A percentile compares a stretch with the other conserved stretches of the same genome.
Conservation (phyloP, 75 land plant species). For the Picea sitchensis region DNA sequence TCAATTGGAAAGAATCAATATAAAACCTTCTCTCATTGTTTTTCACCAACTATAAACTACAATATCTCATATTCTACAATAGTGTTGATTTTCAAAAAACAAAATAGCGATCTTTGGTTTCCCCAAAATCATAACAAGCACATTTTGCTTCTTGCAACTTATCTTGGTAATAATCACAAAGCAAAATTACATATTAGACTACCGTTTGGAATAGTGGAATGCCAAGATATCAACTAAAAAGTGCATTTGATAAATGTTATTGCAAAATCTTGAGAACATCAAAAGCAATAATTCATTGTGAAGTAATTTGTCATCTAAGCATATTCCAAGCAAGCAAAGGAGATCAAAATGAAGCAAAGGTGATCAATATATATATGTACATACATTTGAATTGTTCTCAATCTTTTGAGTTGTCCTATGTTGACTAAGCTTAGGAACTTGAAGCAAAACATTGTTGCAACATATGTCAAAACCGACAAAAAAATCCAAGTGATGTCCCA, state of each 20-base stretch:
- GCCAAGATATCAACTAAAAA: not conserved
- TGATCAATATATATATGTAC: not conserved
- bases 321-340: not conserved
- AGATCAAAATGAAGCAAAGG: not conserved
- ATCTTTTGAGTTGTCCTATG: conserved; percentile 30
- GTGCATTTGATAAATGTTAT: not conserved
- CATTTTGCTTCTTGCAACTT: conserved; percentile 2
- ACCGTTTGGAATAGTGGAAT: not conserved
- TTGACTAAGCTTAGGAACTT: conserved; percentile 4
- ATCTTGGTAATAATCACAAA: not conserved
- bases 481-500: no score
- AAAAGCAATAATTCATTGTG: not conserved
- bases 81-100: no score
- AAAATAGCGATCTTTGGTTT: not conserved
- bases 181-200: not conserved
- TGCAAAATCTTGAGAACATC: not conserved
- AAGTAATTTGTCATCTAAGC: not conserved
- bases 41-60: not conserved
- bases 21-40: not conserved
- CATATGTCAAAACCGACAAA: no score
- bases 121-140: not conserved
- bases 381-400: not conserved
- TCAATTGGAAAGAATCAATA: not conserved
- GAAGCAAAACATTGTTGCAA: no score
- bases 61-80: not conserved